phyloP scores from a whole-genome alignment of 75 land plant genomes.

The Pseudotsuga menziesii region DNA sequence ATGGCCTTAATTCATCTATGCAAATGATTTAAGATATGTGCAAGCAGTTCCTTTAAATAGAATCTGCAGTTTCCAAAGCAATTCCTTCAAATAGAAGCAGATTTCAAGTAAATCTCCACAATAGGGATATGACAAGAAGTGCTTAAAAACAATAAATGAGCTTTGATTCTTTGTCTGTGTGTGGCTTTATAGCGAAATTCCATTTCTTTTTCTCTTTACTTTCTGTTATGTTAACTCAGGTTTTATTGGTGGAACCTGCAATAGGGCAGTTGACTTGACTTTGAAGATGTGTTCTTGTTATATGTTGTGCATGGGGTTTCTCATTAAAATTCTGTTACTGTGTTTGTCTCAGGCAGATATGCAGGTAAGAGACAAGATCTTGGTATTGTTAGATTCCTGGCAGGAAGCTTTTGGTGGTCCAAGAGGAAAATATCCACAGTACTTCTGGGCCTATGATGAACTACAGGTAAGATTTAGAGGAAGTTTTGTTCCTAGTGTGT shows the following conservation, averaged over 20 bases:
- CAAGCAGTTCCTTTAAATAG: no score
- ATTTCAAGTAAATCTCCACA: conserved; percentile 5
- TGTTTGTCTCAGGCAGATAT: conserved; percentile 70
- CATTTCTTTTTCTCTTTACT: neutral
- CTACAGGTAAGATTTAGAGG: conserved; percentile 48
- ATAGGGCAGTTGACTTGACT: neutral
- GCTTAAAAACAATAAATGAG: neutral
- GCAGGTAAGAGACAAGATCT: conserved; percentile 90
- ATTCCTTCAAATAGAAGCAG: neutral
- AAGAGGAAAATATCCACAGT: conserved; percentile 88
- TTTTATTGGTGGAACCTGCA: neutral
- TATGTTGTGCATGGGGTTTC: neutral
- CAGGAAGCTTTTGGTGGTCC: conserved; percentile 99
- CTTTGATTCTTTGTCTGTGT: neutral
- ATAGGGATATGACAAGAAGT: neutral
- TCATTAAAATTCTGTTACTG: neutral
- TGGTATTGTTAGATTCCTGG: conserved; percentile 90
- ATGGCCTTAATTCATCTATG: neutral
- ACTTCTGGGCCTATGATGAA: conserved; percentile 82
- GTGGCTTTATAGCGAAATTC: neutral
- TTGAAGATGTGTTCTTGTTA: neutral
- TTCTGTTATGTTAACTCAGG: neutral
- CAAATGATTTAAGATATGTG: no score
- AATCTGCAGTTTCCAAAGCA: neutral
- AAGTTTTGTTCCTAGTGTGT: neutral